phyloP scores from a whole-genome alignment of 2,329 filamentous ascomycete genomes.

The Aspergillus sp. region DNA sequence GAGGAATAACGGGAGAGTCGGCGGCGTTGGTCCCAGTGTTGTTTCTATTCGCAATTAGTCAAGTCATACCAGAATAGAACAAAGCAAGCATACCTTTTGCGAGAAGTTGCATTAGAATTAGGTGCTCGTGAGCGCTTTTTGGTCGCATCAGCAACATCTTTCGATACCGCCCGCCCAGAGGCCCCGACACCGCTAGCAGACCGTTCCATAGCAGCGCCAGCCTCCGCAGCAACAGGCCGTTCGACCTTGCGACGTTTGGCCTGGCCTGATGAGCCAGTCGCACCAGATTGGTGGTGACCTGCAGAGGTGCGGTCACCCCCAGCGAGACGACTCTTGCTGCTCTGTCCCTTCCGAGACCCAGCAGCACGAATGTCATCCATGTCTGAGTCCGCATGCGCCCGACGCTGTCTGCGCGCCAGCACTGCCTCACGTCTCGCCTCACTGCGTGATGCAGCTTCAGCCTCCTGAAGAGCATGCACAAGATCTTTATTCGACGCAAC shows the following conservation, averaged over 20 bases:
- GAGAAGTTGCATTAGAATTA: conserved; percentile 61
- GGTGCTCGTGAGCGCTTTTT: conserved; percentile 74
- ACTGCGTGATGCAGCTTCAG: conserved; percentile 79
- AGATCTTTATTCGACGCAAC: conserved; percentile 70
- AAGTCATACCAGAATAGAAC: background rate
- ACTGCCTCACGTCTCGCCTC: conserved; percentile 82
- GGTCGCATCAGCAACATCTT: conserved; percentile 67
- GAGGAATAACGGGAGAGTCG: conserved; percentile 69
- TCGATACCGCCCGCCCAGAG: conserved; percentile 37
- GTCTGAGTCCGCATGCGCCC: conserved; percentile 74
- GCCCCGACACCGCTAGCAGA: conserved; percentile 36
- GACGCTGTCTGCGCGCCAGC: conserved; percentile 71
- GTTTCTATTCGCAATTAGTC: conserved; percentile 34
- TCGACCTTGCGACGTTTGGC: conserved; percentile 81
- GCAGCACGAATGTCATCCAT: conserved; percentile 63
- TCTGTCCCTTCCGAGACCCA: conserved; percentile 55
- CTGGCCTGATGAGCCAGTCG: conserved; percentile 54
- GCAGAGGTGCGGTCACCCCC: conserved; percentile 14
- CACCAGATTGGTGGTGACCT: conserved; percentile 45
- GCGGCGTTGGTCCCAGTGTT: conserved; percentile 51
- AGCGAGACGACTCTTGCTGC: conserved; percentile 50
- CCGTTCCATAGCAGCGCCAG: conserved; percentile 40
- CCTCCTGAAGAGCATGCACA: conserved; percentile 71
- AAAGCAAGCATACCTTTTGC: conserved; percentile 66
- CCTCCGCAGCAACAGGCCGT: conserved; percentile 50